phyloP scores from a whole-genome alignment of 2,329 filamentous ascomycete genomes.

The Epichloe gansuensis region DNA sequence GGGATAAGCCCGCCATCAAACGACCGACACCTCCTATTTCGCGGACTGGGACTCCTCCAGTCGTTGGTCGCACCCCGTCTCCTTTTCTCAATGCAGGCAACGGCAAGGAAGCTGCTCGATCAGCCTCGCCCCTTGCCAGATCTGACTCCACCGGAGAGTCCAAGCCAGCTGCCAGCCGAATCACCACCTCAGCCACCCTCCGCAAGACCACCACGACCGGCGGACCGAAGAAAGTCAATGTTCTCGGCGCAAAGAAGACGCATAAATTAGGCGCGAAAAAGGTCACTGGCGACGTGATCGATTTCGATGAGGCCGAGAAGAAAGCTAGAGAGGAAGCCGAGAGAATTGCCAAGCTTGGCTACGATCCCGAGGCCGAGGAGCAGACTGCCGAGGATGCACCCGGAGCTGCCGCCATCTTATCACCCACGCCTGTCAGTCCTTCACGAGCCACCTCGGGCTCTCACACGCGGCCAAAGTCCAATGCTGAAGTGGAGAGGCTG shows the following conservation, averaged over 20 bases:
- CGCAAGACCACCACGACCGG: constrained; percentile 57
- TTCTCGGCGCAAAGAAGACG: constrained; percentile 75
- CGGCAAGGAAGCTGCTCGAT: constrained; percentile 60
- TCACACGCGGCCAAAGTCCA: constrained; percentile 47
- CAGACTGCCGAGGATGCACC: constrained; percentile 34
- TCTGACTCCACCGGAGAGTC: constrained; percentile 41
- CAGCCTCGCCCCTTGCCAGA: constrained; percentile 69
- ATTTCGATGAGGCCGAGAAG: constrained; percentile 95
- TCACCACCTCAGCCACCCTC: constrained; percentile 68
- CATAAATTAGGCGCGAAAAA: constrained; percentile 91
- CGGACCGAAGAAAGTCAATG: constrained; percentile 67
- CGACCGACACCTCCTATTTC: constrained; percentile 88
- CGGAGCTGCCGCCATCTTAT: constrained; percentile 49
- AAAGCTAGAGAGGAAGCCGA: constrained; percentile 97
- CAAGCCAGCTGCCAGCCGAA: constrained; percentile 54
- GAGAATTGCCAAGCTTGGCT: constrained; percentile 87
- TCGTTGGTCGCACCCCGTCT: constrained; percentile 71
- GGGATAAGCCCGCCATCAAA: constrained; percentile 97
- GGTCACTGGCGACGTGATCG: constrained; percentile 65
- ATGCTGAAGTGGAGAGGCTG: constrained; percentile 73
- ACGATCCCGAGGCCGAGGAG: constrained; percentile 81
- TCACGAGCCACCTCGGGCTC: constrained; percentile 42
- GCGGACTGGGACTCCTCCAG: constrained; percentile 73
- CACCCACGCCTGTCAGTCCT: constrained; percentile 66
- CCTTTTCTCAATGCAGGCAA: constrained; percentile 69